phyloP scores from a whole-genome alignment of 2,329 filamentous ascomycete species.

The Shiraia bambusicola region DNA sequence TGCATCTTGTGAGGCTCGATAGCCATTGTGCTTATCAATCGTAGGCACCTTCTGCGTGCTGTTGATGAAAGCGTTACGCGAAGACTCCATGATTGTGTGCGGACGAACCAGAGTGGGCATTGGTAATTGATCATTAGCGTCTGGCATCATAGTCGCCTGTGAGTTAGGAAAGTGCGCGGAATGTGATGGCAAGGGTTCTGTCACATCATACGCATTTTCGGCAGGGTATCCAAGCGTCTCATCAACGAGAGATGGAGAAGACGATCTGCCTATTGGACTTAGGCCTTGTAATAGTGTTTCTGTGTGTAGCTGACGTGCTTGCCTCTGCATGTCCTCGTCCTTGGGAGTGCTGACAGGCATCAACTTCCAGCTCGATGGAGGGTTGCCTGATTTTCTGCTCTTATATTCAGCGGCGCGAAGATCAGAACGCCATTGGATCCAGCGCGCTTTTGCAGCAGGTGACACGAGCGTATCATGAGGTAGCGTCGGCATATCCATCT shows the following conservation, averaged over 20 bases:
- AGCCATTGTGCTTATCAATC: conserved; percentile 20
- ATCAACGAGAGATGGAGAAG: conserved; percentile 28
- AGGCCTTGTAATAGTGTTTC: conserved; percentile 29
- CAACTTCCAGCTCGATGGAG: conserved; percentile 32
- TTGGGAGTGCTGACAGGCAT: conserved; percentile 20
- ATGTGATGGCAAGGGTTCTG: conserved; percentile 14
- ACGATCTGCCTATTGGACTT: conserved; percentile 11
- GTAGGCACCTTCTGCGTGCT: conserved; percentile 46
- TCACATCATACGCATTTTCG: conserved; percentile 12
- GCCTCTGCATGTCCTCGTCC: conserved; percentile 37
- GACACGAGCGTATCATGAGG: conserved; percentile 79
- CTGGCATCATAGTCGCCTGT: conserved; percentile 17
- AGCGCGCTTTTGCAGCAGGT: conserved; percentile 74
- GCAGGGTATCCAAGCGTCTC: conserved; percentile 15
- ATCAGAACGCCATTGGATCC: conserved; percentile 72
- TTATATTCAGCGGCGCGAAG: conserved; percentile 62
- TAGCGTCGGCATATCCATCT: conserved; percentile 73
- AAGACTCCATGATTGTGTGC: conserved; percentile 33
- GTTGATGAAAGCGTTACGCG: conserved; percentile 46
- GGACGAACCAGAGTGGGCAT: conserved; percentile 8
- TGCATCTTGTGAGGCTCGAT: conserved; percentile 5
- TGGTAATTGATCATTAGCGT: conserved; percentile 14
- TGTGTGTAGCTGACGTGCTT: conserved; percentile 44
- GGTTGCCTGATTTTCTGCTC: conserved; percentile 35
- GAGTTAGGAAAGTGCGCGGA: conserved; percentile 23